Percentiles rank a stretch among this genome's conserved stretches.
Conservation (phyloP, 768 basidiomycete genomes). For the Russula sp. region DNA sequence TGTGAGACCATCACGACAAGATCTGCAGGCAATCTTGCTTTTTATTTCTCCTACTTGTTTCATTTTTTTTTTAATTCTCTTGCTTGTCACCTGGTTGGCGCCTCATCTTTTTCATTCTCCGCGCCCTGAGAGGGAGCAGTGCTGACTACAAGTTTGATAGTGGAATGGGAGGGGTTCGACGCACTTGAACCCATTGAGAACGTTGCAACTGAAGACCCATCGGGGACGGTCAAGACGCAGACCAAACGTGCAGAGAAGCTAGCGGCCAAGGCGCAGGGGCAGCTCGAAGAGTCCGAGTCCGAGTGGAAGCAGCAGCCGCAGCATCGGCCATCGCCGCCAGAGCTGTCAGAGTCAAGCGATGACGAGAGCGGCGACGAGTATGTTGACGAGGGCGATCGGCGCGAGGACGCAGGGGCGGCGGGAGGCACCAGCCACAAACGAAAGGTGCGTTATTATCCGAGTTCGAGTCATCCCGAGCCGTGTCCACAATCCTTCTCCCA, state of each 20-base stretch:
- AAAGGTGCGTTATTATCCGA: constrained; percentile 37
- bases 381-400: constrained; percentile 41
- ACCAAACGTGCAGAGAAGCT: constrained; percentile 26
- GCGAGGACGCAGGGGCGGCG: constrained; percentile 23
- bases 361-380: constrained; percentile 65
- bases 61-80: not conserved
- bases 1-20: constrained; percentile 13
- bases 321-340: constrained; percentile 12
- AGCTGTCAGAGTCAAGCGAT: constrained; percentile 24
- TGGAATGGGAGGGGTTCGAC: constrained; percentile 66
- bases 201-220: constrained; percentile 23
- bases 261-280: constrained; percentile 23
- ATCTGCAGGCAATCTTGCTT: not conserved
- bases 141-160: constrained; percentile 32
- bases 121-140: not conserved
- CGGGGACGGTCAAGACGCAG: constrained; percentile 11
- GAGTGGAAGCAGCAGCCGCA: constrained; percentile 25
- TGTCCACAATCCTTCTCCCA: too few relatives aligned
- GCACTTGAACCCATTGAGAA: constrained; percentile 35
- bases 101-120: not conserved
- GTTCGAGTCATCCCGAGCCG: too few relatives aligned
- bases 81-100: too few relatives aligned
- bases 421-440: constrained; percentile 27
- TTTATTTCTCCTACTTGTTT: not conserved
- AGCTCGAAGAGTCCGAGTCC: constrained; percentile 39